phyloP scores from a whole-genome alignment of 257 asterid species.

The Nicotiana undulata region DNA sequence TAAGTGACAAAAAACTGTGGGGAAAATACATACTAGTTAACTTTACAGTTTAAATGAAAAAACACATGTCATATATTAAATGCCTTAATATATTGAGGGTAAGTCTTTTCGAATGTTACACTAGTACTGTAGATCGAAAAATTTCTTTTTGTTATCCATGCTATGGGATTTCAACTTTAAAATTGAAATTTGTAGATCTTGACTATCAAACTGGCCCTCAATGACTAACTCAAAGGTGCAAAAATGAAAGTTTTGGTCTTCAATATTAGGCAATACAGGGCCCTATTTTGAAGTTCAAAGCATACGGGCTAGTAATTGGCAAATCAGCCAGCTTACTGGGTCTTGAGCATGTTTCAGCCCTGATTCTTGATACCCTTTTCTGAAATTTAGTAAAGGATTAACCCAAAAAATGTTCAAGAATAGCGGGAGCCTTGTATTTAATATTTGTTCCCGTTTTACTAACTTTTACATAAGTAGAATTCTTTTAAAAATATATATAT shows the following conservation, averaged over 20 bases:
- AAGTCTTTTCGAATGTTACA: background rate
- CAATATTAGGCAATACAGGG: too few species aligned
- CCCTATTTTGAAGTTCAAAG: too few species aligned
- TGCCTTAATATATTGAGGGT: background rate
- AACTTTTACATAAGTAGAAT: too few species aligned
- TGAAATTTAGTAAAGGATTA: too few species aligned
- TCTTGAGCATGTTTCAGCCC: too few species aligned
- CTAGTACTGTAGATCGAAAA: background rate
- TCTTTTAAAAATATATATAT: too few species aligned
- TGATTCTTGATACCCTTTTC: too few species aligned
- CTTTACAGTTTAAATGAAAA: background rate
- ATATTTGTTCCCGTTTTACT: too few species aligned
- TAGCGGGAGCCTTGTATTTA: too few species aligned
- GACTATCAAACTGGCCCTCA: background rate
- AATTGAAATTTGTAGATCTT: background rate
- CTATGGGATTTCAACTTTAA: background rate
- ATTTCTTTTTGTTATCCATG: background rate
- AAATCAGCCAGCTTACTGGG: too few species aligned
- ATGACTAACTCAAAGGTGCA: background rate
- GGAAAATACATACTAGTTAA: background rate
- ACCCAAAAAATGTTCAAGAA: too few species aligned
- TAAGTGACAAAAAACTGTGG: background rate
- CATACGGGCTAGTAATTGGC: too few species aligned
- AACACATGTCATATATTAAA: background rate
- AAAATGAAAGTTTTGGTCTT: background rate